Evolutionary conservation across 2,329 filamentous ascomycete species (phyloP).

Genomic region (Botryosphaeria dothidea): DNA sequence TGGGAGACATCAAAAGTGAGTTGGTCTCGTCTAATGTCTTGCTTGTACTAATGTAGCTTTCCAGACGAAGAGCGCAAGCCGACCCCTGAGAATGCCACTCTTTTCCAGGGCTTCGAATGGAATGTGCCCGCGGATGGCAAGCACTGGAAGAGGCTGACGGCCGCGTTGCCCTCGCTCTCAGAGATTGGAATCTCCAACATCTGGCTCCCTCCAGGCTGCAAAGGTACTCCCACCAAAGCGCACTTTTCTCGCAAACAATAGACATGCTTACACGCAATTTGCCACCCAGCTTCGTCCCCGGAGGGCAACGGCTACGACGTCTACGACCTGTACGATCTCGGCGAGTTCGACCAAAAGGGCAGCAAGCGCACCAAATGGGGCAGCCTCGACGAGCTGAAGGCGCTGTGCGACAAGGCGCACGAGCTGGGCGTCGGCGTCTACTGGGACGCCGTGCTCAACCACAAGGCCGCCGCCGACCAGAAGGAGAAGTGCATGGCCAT

Average conservation of each 20-base stretch:
- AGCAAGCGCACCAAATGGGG: slow-evolving; percentile 68
- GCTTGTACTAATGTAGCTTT: neutral
- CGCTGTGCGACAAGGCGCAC: slow-evolving; percentile 54
- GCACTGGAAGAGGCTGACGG: slow-evolving; percentile 62
- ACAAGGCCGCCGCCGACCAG: slow-evolving; percentile 68
- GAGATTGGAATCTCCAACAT: slow-evolving; percentile 62
- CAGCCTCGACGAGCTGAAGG: slow-evolving; percentile 59
- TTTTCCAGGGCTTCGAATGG: slow-evolving; percentile 75
- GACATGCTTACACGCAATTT: neutral
- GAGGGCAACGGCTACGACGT: slow-evolving; percentile 62
- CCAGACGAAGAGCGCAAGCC: slow-evolving; percentile 11
- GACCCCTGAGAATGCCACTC: slow-evolving; percentile 31
- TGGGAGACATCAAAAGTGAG: neutral
- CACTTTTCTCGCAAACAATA: slow-evolving; percentile 7
- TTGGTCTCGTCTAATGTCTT: no score
- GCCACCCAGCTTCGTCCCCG: slow-evolving; percentile 52
- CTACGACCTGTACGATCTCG: slow-evolving; percentile 68
- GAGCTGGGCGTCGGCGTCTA: slow-evolving; percentile 59
- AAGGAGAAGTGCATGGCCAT: slow-evolving; percentile 64
- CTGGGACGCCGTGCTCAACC: slow-evolving; percentile 73
- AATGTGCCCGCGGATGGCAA: slow-evolving; percentile 60
- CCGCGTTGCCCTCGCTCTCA: slow-evolving; percentile 56
- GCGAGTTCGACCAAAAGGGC: slow-evolving; percentile 73
- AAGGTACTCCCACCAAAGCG: slow-evolving; percentile 48
- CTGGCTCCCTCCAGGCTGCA: slow-evolving; percentile 73